Evolutionary conservation across 306 rosid species (phyloP).

Genomic region (Castanea mollissima): DNA sequence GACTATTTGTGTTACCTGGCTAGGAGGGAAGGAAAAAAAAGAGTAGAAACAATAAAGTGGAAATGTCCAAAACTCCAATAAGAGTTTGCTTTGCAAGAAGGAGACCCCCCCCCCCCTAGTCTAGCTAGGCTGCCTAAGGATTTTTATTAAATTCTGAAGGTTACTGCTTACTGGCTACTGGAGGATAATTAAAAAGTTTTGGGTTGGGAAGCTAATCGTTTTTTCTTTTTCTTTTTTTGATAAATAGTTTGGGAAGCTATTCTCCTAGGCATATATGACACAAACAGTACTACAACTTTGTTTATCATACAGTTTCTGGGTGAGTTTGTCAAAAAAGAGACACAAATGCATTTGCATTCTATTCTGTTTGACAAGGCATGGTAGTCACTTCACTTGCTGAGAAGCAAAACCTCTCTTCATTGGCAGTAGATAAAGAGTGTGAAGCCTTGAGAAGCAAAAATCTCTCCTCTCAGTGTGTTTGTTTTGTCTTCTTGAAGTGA

Average conservation of each 20-base stretch:
- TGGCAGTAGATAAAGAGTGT: too few species aligned
- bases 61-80: not conserved
- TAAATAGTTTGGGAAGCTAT: too few species aligned
- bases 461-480: too few species aligned
- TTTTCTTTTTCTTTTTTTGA: not conserved
- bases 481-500: not conserved
- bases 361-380: slow-evolving; percentile 11
- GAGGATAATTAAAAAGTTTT: not conserved
- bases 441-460: too few species aligned
- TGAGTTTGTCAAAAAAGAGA: not conserved
- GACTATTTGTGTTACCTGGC: too few species aligned
- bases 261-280: too few species aligned
- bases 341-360: not conserved
- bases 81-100: not conserved
- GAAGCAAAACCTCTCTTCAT: not conserved
- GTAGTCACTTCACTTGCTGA: not conserved
- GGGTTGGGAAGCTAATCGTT: not conserved
- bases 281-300: too few species aligned
- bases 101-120: not conserved
- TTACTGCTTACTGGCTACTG: not conserved
- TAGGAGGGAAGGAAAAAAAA: too few species aligned
- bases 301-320: not conserved
- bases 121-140: too few species aligned
- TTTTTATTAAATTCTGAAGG: not conserved
- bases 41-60: too few species aligned